phyloP scores from a whole-genome alignment of 2,329 filamentous ascomycete species.

The Clonostachys solani region DNA sequence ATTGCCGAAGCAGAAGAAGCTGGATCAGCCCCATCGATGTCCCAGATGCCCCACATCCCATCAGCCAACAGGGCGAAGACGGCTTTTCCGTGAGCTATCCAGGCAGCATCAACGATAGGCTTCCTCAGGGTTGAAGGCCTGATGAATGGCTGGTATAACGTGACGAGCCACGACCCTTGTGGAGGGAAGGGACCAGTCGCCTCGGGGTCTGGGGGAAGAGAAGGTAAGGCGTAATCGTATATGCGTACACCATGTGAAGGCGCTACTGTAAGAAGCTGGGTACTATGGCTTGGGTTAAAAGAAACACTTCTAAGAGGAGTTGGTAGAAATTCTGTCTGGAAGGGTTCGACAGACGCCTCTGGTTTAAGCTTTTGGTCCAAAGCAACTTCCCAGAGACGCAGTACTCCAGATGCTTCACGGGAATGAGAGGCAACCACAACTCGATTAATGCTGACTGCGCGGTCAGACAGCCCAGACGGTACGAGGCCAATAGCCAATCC shows the following conservation, averaged over 20 bases:
- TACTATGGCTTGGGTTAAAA: conserved; percentile 53
- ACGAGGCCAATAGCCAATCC: conserved; percentile 52
- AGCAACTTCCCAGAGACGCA: conserved; percentile 55
- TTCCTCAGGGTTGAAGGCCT: conserved; percentile 48
- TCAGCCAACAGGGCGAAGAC: conserved; percentile 55
- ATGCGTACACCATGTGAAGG: conserved; percentile 53
- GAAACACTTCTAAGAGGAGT: conserved; percentile 49
- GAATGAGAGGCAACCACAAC: conserved; percentile 58
- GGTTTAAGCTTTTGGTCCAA: conserved; percentile 31
- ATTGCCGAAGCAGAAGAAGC: conserved; percentile 32
- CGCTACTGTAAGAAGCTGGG: conserved; percentile 54
- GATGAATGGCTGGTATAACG: conserved; percentile 54
- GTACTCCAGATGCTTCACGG: conserved; percentile 51
- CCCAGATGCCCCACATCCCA: conserved; percentile 66
- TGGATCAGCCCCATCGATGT: conserved; percentile 55
- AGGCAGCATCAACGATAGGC: conserved; percentile 56
- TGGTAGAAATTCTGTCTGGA: conserved; percentile 57
- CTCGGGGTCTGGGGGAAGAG: conserved; percentile 46
- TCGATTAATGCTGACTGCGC: conserved; percentile 25
- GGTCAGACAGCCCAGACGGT: conserved; percentile 33
- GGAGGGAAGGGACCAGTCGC: conserved; percentile 45
- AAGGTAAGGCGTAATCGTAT: conserved; percentile 55
- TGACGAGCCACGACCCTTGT: conserved; percentile 62
- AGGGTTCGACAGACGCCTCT: conserved; percentile 35
- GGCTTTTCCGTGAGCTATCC: conserved; percentile 57